A percentile compares a stretch with the other conserved stretches of the same genome.
Conservation (phyloP, 2,329 filamentous ascomycete genomes). For the Penicillium verrucosum region DNA sequence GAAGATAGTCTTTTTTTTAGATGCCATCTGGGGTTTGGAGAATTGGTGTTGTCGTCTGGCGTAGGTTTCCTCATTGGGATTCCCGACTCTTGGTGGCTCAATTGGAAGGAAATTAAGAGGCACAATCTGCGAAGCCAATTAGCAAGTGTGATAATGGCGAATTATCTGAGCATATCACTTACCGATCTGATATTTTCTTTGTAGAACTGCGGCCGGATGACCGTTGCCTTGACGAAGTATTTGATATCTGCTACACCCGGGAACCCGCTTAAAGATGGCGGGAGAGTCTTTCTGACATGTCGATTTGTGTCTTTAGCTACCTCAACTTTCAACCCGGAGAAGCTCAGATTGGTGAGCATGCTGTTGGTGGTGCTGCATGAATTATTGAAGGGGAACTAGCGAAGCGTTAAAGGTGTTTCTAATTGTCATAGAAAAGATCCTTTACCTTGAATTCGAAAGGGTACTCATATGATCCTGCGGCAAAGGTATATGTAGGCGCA, state of each 20-base stretch:
- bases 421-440: not conserved
- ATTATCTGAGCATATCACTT: slow-evolving; percentile 16
- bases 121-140: slow-evolving; percentile 31
- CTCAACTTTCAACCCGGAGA: slow-evolving; percentile 46
- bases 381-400: slow-evolving; percentile 51
- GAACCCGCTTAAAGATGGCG: slow-evolving; percentile 83
- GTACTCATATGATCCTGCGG: slow-evolving; percentile 47
- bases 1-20: slow-evolving; percentile 61
- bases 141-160: not conserved
- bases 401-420: not conserved
- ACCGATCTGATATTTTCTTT: slow-evolving; percentile 77
- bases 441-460: slow-evolving; percentile 50
- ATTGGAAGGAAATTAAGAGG: slow-evolving; percentile 89
- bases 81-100: slow-evolving; percentile 72
- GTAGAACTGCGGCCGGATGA: slow-evolving; percentile 81
- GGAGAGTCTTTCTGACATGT: slow-evolving; percentile 82
- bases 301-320: slow-evolving; percentile 44
- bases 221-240: slow-evolving; percentile 94
- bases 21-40: slow-evolving; percentile 32
- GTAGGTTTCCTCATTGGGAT: slow-evolving; percentile 73
- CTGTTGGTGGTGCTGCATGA: slow-evolving; percentile 45
- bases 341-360: slow-evolving; percentile 46
- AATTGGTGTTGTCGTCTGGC: slow-evolving; percentile 70
- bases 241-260: slow-evolving; percentile 83
- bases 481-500: slow-evolving; percentile 44